A percentile compares a stretch with the other conserved stretches of the same genome.
Evolutionary conservation across 2,329 filamentous ascomycete species (phyloP).

Genomic region (Aplosporella prunicola): DNA sequence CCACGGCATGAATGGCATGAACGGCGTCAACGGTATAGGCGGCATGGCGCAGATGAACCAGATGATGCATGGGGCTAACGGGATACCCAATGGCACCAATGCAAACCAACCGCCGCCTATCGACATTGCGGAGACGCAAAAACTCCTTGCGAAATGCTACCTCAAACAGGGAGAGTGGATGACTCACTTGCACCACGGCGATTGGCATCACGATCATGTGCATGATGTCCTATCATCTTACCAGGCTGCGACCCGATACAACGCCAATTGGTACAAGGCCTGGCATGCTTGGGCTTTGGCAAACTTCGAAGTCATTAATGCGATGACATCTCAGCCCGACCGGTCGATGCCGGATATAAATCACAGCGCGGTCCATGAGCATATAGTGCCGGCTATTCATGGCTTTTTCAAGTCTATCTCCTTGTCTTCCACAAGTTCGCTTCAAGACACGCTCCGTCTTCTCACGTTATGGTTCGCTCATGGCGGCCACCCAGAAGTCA

Average conservation of each 20-base stretch:
- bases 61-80: no score
- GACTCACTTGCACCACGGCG: conserved; percentile 70
- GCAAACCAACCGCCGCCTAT: conserved; percentile 17
- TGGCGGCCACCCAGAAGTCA: conserved; percentile 80
- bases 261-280: conserved; percentile 94
- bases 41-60: conserved; percentile 35
- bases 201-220: conserved; percentile 81
- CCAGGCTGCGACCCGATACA: conserved; percentile 83
- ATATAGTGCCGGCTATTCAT: conserved; percentile 88
- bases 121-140: conserved; percentile 47
- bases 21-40: conserved; percentile 40
- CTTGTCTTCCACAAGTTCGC: conserved; percentile 78
- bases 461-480: conserved; percentile 96
- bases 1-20: conserved; percentile 38
- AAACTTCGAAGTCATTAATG: conserved; percentile 96
- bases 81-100: conserved; percentile 22
- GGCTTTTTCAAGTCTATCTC: conserved; percentile 98
- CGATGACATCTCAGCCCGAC: conserved; percentile 58
- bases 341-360: conserved; percentile 50
- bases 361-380: conserved; percentile 63
- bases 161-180: conserved; percentile 96
- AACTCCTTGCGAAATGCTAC: conserved; percentile 87
- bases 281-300: conserved; percentile 98
- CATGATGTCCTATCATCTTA: conserved; percentile 88
- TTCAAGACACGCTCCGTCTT: conserved; percentile 88